These are phyloP conservation scores for Pestalotiopsis sp. DNA, from an alignment of 2,329 filamentous ascomycete genomes.

Conservation along the genomic window DNA sequence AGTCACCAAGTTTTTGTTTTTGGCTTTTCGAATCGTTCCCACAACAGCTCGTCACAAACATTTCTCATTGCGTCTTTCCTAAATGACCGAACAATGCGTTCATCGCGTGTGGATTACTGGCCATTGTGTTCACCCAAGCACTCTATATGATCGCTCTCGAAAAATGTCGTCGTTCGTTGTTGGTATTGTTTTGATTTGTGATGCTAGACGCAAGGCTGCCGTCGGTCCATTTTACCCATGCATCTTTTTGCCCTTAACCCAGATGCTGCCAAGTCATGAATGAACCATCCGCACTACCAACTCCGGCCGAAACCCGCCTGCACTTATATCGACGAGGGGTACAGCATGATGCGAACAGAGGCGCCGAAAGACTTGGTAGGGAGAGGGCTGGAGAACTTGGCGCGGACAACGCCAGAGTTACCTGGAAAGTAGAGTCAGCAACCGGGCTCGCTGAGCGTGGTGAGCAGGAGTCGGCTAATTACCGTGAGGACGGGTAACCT, in stretches of 20 bases:
- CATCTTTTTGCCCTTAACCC: slow-evolving; percentile 54
- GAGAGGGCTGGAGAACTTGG: slow-evolving; percentile 95
- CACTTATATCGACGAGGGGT: slow-evolving; percentile 94
- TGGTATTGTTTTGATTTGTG: slow-evolving; percentile 38
- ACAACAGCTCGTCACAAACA: slow-evolving; percentile 1
- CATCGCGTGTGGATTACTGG: neutral
- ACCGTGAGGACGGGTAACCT: slow-evolving; percentile 95
- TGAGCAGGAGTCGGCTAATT: slow-evolving; percentile 38
- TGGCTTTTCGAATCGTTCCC: neutral
- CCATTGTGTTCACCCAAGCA: slow-evolving; percentile 2
- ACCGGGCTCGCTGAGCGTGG: neutral
- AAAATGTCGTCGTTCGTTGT: slow-evolving; percentile 22
- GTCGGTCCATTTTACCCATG: slow-evolving; percentile 23
- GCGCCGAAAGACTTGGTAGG: slow-evolving; percentile 96
- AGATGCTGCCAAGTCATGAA: slow-evolving; percentile 53
- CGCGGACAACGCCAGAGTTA: slow-evolving; percentile 97
- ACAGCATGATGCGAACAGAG: slow-evolving; percentile 95
- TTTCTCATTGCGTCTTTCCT: slow-evolving; percentile 10
- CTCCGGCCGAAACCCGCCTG: slow-evolving; percentile 54
- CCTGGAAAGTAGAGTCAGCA: slow-evolving; percentile 52
- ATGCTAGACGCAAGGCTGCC: slow-evolving; percentile 39
- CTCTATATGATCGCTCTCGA: slow-evolving; percentile 11
- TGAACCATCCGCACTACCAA: slow-evolving; percentile 65
- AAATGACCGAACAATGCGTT: neutral
- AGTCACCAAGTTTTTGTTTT: neutral